Base-by-base conservation (phyloP, 331 rosid genomes). In the Dryas integrifolia region DNA sequence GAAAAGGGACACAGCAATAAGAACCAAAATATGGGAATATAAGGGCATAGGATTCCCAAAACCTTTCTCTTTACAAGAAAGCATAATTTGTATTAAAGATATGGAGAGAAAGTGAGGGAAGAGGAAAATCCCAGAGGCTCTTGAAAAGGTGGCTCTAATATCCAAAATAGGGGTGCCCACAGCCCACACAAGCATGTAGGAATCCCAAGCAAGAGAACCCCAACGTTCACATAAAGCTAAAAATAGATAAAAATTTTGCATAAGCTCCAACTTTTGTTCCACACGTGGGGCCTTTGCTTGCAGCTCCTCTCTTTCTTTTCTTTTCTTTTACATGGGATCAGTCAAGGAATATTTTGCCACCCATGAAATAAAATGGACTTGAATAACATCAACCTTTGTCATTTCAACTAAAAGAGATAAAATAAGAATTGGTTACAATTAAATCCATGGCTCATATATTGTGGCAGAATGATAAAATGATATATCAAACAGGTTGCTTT, bases 1-100 rank as follows among this genome's bases (percentile, higher is more conserved):
- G 24, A 87, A 86, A 88, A 82, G 90, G 84, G 88, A 69, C 81
- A 92, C 72, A 80, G 81, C 69, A 86, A 81, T 84, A 85, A 64
- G 90, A 80, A 79, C 73, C 84, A 83, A 74, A 85, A 72, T 69
- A 82, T 73, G 86, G 88, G 97, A 87, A 84, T 81, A 83, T 81
- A 57, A 21, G 79, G 80, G 89, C 97, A 92, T 92, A 85, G 97
- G 97, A 92, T 92, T 92, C 97, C 89, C 83, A 67, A 76, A 85
- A 86, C 64, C 86, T 82, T 79, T 89, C 81, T 76, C 87, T 89
- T 85, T 86, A 62, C 65, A 82, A 85, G 58, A 44, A 57, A 18
- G 46, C 44, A 83, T 86, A 86, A 86, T 82, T 80, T 77, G 78
- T 78, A 46, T 82, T 50, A 82, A 84, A 82, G 90, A 83, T 68